A percentile compares a stretch with the other conserved stretches of the same genome.
Evolutionary conservation across 2,329 filamentous ascomycete species (phyloP).

Genomic region (Aureobasidium lini): DNA sequence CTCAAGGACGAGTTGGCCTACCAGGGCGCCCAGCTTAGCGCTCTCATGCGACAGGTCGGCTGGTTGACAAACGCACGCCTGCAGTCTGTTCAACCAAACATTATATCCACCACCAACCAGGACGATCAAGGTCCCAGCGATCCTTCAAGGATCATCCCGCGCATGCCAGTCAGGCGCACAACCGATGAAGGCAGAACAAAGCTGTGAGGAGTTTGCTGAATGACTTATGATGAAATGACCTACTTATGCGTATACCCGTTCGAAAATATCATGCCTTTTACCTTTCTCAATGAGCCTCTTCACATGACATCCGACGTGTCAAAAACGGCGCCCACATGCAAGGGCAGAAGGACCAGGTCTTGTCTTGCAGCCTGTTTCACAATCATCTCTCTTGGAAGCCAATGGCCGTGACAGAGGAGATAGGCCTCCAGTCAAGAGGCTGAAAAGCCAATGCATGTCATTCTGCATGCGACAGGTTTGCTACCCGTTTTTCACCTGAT

Average conservation of each 20-base stretch:
- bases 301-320: background rate
- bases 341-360: background rate
- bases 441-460: background rate
- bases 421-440: background rate
- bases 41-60: conserved; percentile 53
- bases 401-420: background rate
- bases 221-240: conserved; percentile 9
- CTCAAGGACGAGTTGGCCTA: conserved; percentile 56
- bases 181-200: conserved; percentile 32
- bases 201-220: conserved; percentile 20
- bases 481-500: background rate
- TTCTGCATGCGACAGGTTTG: conserved; percentile 3
- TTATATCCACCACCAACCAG: conserved; percentile 10
- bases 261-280: background rate
- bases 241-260: conserved; percentile 1
- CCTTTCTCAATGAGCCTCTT: background rate
- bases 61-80: conserved; percentile 54
- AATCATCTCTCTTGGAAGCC: background rate
- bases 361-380: conserved; percentile 1
- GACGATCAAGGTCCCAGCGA: conserved; percentile 12
- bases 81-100: conserved; percentile 30
- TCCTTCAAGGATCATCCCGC: conserved; percentile 16
- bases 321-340: background rate
- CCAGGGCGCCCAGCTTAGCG: conserved; percentile 52
- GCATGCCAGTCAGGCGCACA: conserved; percentile 19